Conservation (phyloP, 2,329 filamentous ascomycete species). For the Cytospora mali region DNA sequence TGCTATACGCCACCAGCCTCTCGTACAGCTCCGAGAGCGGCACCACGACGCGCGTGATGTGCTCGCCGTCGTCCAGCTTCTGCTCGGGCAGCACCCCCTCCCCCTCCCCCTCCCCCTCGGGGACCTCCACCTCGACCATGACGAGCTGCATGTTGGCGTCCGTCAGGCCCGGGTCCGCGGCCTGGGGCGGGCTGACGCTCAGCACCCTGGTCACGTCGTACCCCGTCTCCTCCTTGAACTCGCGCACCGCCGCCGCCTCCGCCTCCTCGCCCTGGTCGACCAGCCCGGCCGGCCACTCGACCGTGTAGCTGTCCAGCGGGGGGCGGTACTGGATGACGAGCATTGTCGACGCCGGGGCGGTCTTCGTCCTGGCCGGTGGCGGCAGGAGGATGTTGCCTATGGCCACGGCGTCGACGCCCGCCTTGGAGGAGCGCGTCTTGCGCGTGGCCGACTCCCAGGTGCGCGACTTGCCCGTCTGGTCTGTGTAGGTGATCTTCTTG, state of each 20-base stretch:
- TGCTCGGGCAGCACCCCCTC: conserved; percentile 54
- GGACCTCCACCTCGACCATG: conserved; percentile 59
- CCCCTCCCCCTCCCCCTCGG: conserved; percentile 50
- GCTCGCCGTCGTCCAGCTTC: conserved; percentile 61
- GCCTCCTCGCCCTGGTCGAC: conserved; percentile 55
- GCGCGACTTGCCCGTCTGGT: conserved; percentile 55
- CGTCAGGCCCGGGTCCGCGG: conserved; percentile 60
- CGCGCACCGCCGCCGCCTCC: conserved; percentile 54
- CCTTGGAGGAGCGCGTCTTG: conserved; percentile 53
- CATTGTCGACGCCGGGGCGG: conserved; percentile 43
- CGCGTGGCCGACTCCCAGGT: conserved; percentile 64
- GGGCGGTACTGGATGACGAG: conserved; percentile 57
- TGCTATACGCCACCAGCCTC: conserved; percentile 49
- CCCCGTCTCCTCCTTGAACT: conserved; percentile 59
- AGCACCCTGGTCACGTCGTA: conserved; percentile 52
- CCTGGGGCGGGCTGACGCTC: conserved; percentile 55
- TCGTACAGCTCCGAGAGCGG: conserved; percentile 59
- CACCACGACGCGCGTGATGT: conserved; percentile 62
- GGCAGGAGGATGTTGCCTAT: conserved; percentile 62
- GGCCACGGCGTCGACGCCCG: conserved; percentile 62
- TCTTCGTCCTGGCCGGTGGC: conserved; percentile 33
- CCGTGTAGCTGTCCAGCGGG: conserved; percentile 53
- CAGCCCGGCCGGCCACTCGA: conserved; percentile 58
- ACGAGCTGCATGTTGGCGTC: conserved; percentile 64
- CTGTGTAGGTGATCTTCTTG: conserved; percentile 58